Base-by-base conservation (phyloP, 768 basidiomycete genomes). In the Pulveroboletus sp. region DNA sequence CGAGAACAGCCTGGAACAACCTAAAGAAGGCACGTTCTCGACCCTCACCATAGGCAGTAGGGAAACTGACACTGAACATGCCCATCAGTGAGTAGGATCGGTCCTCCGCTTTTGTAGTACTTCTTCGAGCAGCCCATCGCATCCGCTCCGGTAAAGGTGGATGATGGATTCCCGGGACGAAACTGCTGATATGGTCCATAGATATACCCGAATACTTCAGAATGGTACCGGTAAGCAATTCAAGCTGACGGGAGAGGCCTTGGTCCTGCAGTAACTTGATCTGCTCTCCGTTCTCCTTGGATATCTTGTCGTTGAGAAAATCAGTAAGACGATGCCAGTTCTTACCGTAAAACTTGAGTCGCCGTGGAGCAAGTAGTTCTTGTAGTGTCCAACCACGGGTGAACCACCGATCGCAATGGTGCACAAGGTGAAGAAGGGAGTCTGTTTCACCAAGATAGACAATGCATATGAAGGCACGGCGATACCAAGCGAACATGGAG, bases 401-500 rank as follows among this genome's bases (percentile, higher is more conserved):
- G 33, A 43, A 49, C 40, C 47, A 49, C 14, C 11, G 17, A n/a
- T 49, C 40, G 12, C 19, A 17, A 21, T 32, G 20, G 10, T 10
- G 12, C 16, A 25, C 39, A 10, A 49, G 35, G 21, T 37, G 34
- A 11, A 23, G 23, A 9, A 49, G 25, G 6, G 40, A 29, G 4
- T 17, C n/a, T 13, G 47, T 37, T 19, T 25, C 40, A 3, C 34
- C 47, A 17, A 49, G 40, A 12, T 49, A 37, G n/a, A 43, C 19
- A 11, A 48, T 20, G 33, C 47, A 48, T n/a, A 48, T 24, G 12
- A n/a, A 4, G 2, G 47, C 47, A n/a, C 8, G 27, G 21, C 41
- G 40, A 31, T 49, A 49, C 40, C 47, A 49, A 6, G 6, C 17
- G 29, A 42, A 42, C 47, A 49, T 49, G 27, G 47, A 49, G 16